Base-by-base conservation (phyloP, 2,329 filamentous ascomycete genomes). In the Aspergillus pseudonomiae region DNA sequence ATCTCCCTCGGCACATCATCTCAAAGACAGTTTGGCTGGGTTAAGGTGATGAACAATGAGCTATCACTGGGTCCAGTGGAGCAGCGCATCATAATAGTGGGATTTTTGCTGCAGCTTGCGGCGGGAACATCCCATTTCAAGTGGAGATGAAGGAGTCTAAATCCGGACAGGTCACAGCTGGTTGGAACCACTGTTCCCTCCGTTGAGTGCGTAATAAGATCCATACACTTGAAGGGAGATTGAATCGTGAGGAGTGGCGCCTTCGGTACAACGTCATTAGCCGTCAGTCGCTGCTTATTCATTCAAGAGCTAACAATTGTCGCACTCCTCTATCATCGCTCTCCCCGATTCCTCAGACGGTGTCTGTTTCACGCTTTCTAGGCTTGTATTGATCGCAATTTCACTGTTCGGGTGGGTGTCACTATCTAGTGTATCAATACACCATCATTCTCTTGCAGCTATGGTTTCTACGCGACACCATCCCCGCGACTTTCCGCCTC, bases 401-500 rank as follows among this genome's bases (percentile, higher is more conserved):
- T 55, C 21, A 9, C 24, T 55, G 6, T 39, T 21, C 14, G n/a
- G 16, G 21, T 21, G 34, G 52, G 32, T 12, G 52, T 26, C 52
- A 36, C 34, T 30, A 36, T 41, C 39, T 1, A n/a, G 39, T 41
- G 19, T 41, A 41, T 7, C 4, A 4, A 11, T n/a, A 39, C 4
- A 26, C 21, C 48, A 32, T 45, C 3, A 30, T 59, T 55, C 34
- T 45, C 30, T 11, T 36, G 6, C 10, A 54, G 32, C n/a, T 62
- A 87, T 87, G 85, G 85, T 87, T 59, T 85, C 83, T 39, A 87
- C 85, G 43, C 83, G 85, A 68, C 80, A 83, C 26, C 85, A 87
- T 68, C 84, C 84, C 30, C 71, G 77, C 52, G 81, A 83, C 45
- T 86, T 85, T 67, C 76, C 81, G 45, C 71, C 78, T 45, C 72